phyloP scores from a whole-genome alignment of 352 stramenopile species.

The Globisporangium splendens region DNA sequence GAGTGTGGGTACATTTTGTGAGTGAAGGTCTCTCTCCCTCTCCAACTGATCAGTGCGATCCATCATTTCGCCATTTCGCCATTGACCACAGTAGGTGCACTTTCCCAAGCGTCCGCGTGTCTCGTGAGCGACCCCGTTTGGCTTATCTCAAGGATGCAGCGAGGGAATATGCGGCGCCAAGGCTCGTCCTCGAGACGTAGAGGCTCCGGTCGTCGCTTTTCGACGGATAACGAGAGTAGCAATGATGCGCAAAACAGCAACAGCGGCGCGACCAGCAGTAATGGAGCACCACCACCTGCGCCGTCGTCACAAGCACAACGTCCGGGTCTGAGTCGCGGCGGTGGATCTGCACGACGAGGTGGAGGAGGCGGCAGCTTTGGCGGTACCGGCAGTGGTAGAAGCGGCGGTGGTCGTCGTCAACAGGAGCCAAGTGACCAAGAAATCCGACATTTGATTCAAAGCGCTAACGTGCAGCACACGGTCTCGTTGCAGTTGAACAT shows the following conservation, averaged over 20 bases:
- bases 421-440: slow-evolving; percentile 11
- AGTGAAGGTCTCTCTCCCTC: no score
- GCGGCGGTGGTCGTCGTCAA: neutral
- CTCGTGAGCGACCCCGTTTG: no score
- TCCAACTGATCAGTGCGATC: no score
- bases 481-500: slow-evolving; percentile 11
- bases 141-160: slow-evolving; percentile 2
- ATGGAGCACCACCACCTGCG: no score
- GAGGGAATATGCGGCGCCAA: slow-evolving; percentile 6
- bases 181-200: neutral
- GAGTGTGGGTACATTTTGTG: no score
- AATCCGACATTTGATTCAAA: slow-evolving; percentile 13
- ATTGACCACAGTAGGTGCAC: no score
- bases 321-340: neutral
- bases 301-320: neutral
- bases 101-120: no score
- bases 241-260: neutral
- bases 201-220: neutral
- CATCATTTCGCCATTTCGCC: no score
- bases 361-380: slow-evolving; percentile 2
- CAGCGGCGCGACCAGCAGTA: neutral
- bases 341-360: slow-evolving; percentile 1
- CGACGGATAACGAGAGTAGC: neutral
- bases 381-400: neutral
- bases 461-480: slow-evolving; percentile 6